Evolutionary conservation across 306 rosid genomes (phyloP), one percentile per base, ranked within the genome.

Genomic region (Castanospermum australe): DNA sequence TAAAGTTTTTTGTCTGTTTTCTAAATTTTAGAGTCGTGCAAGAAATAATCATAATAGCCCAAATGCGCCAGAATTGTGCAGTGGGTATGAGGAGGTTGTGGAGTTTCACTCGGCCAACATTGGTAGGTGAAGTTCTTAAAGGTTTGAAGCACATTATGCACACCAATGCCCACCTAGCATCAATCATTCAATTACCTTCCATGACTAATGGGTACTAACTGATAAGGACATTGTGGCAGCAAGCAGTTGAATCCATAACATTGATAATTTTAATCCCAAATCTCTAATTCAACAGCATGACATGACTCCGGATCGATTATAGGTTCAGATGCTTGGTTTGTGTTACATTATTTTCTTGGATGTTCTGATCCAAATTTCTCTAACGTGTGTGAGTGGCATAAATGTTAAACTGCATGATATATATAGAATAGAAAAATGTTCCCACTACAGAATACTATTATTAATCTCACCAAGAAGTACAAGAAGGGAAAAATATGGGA

Each of bases 141-240:
- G n/a, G n/a, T n/a, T n/a, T 39, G 77, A 78, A 54, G 28, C 79
- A 60, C 79, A 45, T 85, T 56, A 59, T 32, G 51, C 74, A 54
- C 67, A 67, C 60, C 22, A 75, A 67, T 32, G 13, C 12, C 71
- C 61, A 67, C 6, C 76, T 22, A 74, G 38, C 66, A 81, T 77
- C 82, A 62, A 63, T 78, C 60, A 78, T 79, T 69, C 70, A 81
- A 60, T 73, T 79, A 70, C 18, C 81, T 20, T 59, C 81, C 64
- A 52, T 73, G 30, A 42, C 65, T 28, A 21, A 30, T 12, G 35
- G 61, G 28, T 71, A 66, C 56, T 41, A 52, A 54, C 20, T 71
- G 90, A 87, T 66, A 71, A 62, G 54, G 90, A 84, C 90, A 66
- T 30, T 61, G 65, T 64, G 15, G 25, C 67, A 22, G 18, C 67